A percentile compares a stretch with the other conserved stretches of the same genome.
phyloP scores from a whole-genome alignment of 2,329 filamentous ascomycete genomes.

The Penicillium glabrum region DNA sequence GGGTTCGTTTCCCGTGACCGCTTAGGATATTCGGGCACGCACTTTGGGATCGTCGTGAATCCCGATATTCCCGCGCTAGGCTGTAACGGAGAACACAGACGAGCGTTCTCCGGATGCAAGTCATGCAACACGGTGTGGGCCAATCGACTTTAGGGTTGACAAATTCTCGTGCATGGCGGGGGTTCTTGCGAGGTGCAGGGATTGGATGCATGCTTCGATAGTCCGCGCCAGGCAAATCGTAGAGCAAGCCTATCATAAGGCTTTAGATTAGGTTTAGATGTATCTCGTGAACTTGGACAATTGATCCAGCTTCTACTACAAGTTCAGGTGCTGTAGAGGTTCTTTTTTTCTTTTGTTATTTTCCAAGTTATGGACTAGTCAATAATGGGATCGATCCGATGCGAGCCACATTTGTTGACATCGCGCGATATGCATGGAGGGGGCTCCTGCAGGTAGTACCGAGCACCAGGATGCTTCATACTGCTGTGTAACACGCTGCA shows the following conservation, averaged over 20 bases:
- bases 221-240: not conserved
- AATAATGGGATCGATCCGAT: not conserved
- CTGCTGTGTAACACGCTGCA: constrained; percentile 1
- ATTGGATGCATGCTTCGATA: constrained; percentile 4
- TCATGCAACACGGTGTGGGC: constrained; percentile 12
- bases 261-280: constrained; percentile 10
- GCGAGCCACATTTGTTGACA: not conserved
- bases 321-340: not conserved
- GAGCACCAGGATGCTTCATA: constrained; percentile 6
- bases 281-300: not conserved
- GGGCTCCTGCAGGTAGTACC: constrained; percentile 1
- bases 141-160: constrained; percentile 7
- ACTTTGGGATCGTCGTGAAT: not conserved
- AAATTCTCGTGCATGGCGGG: constrained; percentile 11
- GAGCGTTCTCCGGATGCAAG: constrained; percentile 17
- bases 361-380: not conserved
- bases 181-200: not conserved
- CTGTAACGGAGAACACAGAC: constrained; percentile 16
- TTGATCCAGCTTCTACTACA: not conserved
- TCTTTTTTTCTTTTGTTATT: no score
- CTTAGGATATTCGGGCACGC: not conserved
- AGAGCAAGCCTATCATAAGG: not conserved
- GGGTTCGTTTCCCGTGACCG: no score
- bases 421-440: not conserved
- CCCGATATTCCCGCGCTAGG: not conserved